Base-by-base conservation (phyloP, 169 alveolate species). In the Eimeria falciformis region DNA sequence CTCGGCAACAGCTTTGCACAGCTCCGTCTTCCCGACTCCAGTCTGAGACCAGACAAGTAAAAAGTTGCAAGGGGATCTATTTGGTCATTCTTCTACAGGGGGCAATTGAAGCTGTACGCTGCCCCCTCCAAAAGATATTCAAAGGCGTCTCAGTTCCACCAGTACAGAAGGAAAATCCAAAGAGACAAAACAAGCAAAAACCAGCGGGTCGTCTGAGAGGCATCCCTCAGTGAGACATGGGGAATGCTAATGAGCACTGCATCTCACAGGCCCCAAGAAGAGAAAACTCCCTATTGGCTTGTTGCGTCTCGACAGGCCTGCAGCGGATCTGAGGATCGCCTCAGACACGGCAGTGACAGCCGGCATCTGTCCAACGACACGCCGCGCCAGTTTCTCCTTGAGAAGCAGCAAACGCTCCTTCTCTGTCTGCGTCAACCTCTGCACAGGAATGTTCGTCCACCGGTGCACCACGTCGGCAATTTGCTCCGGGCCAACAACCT, bases 1-100 rank as follows among this genome's bases (percentile, higher is more conserved):
- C 77, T 96, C 97, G n/a, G 99, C 98, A 37, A 97, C 83, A 18
- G 97, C 98, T 93, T 97, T 97, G 84, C 98, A 97, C 55, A 97
- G 92, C 93, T 97, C 98, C 18, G 98, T 97, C 87, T 97, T 97
- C 40, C 99, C 98, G 53, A 97, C 98, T 17, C 98, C 98, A 17
- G 98, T 96, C 71, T 97, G 97, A 1, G n/a, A n/a, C n/a, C n/a
- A n/a, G n/a, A n/a, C n/a, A n/a, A n/a, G n/a, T n/a, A n/a, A n/a
- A n/a, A n/a, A n/a, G n/a, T n/a, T n/a, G n/a, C n/a, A n/a, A n/a
- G n/a, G n/a, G n/a, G n/a, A n/a, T n/a, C n/a, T n/a, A n/a, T n/a
- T n/a, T n/a, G n/a, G n/a, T n/a, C n/a, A n/a, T n/a, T n/a, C n/a
- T n/a, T n/a, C n/a, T n/a, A n/a, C n/a, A n/a, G n/a, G n/a, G n/a